A percentile compares a stretch with the other conserved stretches of the same genome.
phyloP scores from a whole-genome alignment of 441 rosid genomes.

The Corymbia citriodora region DNA sequence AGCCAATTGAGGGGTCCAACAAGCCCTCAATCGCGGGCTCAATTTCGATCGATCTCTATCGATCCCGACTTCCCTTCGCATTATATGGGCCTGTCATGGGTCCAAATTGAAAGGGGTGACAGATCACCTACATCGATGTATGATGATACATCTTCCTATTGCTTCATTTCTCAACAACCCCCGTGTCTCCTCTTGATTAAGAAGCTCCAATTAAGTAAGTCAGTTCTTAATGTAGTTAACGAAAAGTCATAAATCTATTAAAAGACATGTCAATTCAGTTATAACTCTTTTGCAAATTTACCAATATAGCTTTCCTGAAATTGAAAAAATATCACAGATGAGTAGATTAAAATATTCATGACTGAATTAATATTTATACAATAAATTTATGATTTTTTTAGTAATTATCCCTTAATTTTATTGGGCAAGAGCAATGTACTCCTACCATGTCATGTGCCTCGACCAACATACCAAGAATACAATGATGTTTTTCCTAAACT shows the following conservation, averaged over 20 bases:
- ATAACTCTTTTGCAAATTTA: too few relatives aligned
- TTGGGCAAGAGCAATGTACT: too few relatives aligned
- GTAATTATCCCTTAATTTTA: too few relatives aligned
- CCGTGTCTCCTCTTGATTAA: background rate
- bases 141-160: background rate
- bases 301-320: too few relatives aligned
- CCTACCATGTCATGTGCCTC: background rate
- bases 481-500: background rate
- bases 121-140: background rate
- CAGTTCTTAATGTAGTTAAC: background rate
- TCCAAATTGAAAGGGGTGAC: background rate
- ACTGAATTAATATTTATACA: too few relatives aligned
- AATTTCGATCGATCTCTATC: background rate
- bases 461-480: background rate
- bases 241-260: too few relatives aligned
- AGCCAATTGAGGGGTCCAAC: background rate
- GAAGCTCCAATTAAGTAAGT: background rate
- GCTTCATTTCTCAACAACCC: background rate
- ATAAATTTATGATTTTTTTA: too few relatives aligned
- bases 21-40: background rate
- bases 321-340: too few relatives aligned
- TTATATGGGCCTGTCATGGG: background rate
- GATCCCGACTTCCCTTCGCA: background rate
- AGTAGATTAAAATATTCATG: too few relatives aligned
- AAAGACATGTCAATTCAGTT: too few relatives aligned